phyloP scores from a whole-genome alignment of 768 basidiomycete species.

The Kwoniella dendrophila region DNA sequence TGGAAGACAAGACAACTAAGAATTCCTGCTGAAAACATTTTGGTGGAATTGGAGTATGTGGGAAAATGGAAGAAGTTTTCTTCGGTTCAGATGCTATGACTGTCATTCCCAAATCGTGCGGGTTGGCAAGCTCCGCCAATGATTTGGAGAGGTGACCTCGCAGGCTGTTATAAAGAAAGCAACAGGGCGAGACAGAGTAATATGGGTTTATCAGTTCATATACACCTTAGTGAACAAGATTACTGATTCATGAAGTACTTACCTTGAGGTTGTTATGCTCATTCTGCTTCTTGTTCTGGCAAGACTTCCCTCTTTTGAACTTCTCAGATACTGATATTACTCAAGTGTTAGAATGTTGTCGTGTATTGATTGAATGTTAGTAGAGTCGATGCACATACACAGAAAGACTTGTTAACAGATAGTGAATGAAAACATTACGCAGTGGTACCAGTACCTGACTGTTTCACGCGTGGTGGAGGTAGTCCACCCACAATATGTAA shows the following conservation, averaged over 20 bases:
- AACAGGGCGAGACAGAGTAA: too few species aligned
- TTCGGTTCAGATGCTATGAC: conserved; percentile 57
- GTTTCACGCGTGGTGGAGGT: conserved; percentile 18
- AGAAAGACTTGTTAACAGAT: too few species aligned
- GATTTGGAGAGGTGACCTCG: conserved; percentile 31
- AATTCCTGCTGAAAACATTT: conserved; percentile 62
- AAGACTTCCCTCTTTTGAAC: neutral
- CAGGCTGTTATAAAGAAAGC: conserved; percentile 27
- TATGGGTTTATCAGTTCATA: too few species aligned
- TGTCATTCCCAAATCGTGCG: conserved; percentile 29
- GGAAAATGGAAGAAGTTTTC: conserved; percentile 67
- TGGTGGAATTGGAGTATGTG: conserved; percentile 66
- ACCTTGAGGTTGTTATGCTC: conserved; percentile 6
- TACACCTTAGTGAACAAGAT: too few species aligned
- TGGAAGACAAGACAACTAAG: conserved; percentile 63
- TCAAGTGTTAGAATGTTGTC: too few species aligned
- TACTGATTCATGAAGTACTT: too few species aligned
- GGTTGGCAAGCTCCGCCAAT: conserved; percentile 24
- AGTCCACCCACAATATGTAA: conserved; percentile 12
- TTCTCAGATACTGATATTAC: neutral
- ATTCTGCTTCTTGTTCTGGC: neutral
- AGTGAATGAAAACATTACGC: neutral
- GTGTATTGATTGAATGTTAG: too few species aligned
- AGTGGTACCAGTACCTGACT: neutral
- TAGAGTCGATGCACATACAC: too few species aligned